Evolutionary conservation across 129 eudicot genomes (phyloP).

Genomic region (Silybum marianum): DNA sequence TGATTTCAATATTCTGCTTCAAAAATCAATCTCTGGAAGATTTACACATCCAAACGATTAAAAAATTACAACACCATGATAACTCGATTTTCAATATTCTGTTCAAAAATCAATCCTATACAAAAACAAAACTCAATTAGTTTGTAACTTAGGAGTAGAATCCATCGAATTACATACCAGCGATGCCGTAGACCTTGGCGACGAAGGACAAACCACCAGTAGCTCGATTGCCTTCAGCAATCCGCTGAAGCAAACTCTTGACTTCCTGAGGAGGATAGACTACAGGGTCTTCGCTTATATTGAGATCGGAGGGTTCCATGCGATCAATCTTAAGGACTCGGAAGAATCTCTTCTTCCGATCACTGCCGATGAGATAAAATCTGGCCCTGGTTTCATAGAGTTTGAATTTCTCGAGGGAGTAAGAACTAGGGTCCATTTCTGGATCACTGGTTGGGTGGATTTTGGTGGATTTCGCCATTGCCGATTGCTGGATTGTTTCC

Average conservation of each 20-base stretch:
- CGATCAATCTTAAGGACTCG: conserved; percentile 89
- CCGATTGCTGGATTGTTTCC: conserved; percentile 14
- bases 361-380: conserved; percentile 87
- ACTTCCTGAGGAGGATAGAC: conserved; percentile 88
- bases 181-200: conserved; percentile 91
- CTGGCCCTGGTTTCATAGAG: conserved; percentile 92
- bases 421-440: conserved; percentile 54
- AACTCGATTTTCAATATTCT: not conserved
- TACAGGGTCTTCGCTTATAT: conserved; percentile 89
- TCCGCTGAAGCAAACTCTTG: conserved; percentile 79
- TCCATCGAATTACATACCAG: conserved; percentile 48
- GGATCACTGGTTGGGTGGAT: conserved; percentile 51
- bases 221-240: conserved; percentile 91
- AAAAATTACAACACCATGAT: not conserved
- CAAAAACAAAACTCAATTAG: not conserved
- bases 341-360: conserved; percentile 69
- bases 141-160: not conserved
- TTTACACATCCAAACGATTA: not conserved
- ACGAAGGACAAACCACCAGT: conserved; percentile 84
- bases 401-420: conserved; percentile 84
- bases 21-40: not conserved
- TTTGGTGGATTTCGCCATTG: conserved; percentile 42
- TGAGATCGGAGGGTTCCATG: conserved; percentile 84
- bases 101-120: not conserved
- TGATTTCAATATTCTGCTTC: not conserved